Evolutionary conservation across 2,329 filamentous ascomycete genomes (phyloP), one percentile per base, ranked within the genome.

Genomic region (Sporothrix brunneoviolacea): DNA sequence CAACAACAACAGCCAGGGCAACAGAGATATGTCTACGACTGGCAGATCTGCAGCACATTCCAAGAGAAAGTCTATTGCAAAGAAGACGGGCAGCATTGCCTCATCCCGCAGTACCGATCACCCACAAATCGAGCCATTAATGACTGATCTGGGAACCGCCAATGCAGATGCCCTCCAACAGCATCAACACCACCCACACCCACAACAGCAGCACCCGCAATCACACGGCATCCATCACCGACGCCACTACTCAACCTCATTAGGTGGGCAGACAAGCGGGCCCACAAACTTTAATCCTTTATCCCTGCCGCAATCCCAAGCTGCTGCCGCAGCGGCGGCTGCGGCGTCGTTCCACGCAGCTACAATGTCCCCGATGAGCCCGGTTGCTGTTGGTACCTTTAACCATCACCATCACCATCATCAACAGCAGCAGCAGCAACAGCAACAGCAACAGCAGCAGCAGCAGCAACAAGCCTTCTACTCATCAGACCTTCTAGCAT

Each of bases 291-390:
- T 72, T 57, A 71, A 69, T 48, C 64, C 70, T 12, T 61, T 72
- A n/a, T 59, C 67, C 18, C 62, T 70, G 28, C 61, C 72, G 9
- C 69, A 71, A 48, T 64, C 70, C 24, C 70, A 74, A 61, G 48
- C 62, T 64, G 19, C 61, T 61, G 12, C 55, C 65, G 8, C 77
- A 71, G 58, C 69, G 70, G 54, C 45, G 4, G 43, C 67, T 76
- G 51, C 77, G 73, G 40, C 51, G 1, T 57, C 67, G 3, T 79
- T 73, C 58, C 69, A 73, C 53, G 38, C 44, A 2, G 28, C 48
- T 1, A 63, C 71, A 9, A 66, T 80, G 52, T 76, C 77, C 6
- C 74, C 76, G 5, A 70, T 79, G 39, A 78, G 74, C 49, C 75
- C 76, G 2, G 68, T 71, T n/a, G 62, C 66, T n/a, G 62, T 71